Conservation (phyloP, 139 green algal genomes). For the Micromonas commoda region DNA sequence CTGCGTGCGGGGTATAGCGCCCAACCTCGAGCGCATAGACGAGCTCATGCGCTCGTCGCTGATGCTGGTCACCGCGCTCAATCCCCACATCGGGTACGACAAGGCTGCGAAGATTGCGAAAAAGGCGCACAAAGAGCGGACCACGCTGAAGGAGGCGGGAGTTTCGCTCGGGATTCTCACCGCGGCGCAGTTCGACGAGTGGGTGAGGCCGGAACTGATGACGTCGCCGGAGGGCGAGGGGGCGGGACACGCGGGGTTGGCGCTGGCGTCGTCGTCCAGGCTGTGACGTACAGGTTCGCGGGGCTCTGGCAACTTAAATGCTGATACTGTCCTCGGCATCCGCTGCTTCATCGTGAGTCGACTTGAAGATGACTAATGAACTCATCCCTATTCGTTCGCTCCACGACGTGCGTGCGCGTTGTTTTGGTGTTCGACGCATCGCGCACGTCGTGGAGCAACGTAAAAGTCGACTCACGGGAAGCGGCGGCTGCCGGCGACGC, state of each 20-base stretch:
- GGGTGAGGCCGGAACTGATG: slow-evolving; percentile 84
- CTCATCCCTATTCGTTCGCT: no score
- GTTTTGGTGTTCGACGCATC: no score
- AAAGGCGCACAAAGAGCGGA: slow-evolving; percentile 88
- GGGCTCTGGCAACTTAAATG: no score
- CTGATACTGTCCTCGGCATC: no score
- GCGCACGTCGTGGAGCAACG: no score
- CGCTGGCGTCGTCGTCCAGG: not conserved
- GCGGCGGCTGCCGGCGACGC: no score
- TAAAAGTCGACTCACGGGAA: no score
- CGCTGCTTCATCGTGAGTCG: no score
- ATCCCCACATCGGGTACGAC: slow-evolving; percentile 87
- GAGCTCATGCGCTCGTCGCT: slow-evolving; percentile 80
- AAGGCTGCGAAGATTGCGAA: slow-evolving; percentile 88
- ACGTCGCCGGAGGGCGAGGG: not conserved
- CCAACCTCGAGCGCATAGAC: slow-evolving; percentile 69
- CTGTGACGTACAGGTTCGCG: no score
- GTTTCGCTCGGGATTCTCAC: slow-evolving; percentile 65
- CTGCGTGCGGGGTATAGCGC: slow-evolving; percentile 69
- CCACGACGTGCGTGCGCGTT: no score
- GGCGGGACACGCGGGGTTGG: no score
- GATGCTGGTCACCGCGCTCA: slow-evolving; percentile 96
- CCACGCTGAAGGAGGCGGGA: slow-evolving; percentile 61
- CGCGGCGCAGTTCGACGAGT: slow-evolving; percentile 75
- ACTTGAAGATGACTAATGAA: no score